Base-by-base conservation (phyloP, 208 protist genomes). In the Crithidia brevicula region DNA sequence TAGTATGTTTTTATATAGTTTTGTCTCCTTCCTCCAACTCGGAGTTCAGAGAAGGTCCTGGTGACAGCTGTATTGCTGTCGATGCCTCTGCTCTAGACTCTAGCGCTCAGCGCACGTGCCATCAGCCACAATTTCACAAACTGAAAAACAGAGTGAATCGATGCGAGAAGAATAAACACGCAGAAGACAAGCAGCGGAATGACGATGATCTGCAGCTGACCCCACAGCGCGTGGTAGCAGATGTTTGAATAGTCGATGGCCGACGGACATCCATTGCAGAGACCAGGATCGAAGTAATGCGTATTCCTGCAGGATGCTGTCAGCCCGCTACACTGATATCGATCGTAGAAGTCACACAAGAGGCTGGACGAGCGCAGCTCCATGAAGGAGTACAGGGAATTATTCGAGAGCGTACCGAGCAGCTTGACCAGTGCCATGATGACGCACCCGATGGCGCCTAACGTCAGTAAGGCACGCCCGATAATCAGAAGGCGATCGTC, bases 401-500 rank as follows among this genome's bases (percentile, higher is more conserved):
- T 11, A 15, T 58, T 53, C n/a, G 6, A 22, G n/a, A 72, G 20
- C n/a, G 22, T 34, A 1, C 5, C 20, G 1, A 72, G 47, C 16
- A 65, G 10, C 25, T 47, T 22, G 4, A 52, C 25, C 23, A 72
- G 3, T 0, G 23, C 40, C 38, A 72, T 30, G 20, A 65, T 28
- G 33, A 25, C 49, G 22, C 72, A 72, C 0, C 42, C 79, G 22
- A 86, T 33, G 13, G 66, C 43, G n/a, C 61, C 27, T n/a, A 77
- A 0, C 1, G 25, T 25, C 31, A 77, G 15, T 2, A 76, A 4
- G 1, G 28, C 11, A 0, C 67, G 57, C 2, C 62, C 27, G 25
- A 49, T 30, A 6, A 75, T 15, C 6, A 66, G n/a, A 0, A 7
- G 46, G 18, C 34, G 36, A 38, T 73, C 6, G 13, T 56, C 60